A percentile compares a stretch with the other conserved stretches of the same genome.
phyloP scores from a whole-genome alignment of 2,329 filamentous ascomycete species.

The Epichloe baconii region DNA sequence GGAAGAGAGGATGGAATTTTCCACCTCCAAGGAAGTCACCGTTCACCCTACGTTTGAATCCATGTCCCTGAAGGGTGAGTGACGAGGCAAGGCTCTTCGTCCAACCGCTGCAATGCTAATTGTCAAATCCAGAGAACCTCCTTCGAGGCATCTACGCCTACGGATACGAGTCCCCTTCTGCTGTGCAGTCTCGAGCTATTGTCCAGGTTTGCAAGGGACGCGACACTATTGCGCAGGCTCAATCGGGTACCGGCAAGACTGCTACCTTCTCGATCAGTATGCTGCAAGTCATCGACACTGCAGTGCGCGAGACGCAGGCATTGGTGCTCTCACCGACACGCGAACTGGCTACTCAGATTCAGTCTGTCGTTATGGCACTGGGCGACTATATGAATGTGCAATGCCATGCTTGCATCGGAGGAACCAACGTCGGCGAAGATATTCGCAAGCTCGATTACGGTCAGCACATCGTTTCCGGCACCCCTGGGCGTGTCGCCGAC shows the following conservation, averaged over 20 bases:
- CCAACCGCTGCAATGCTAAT: background rate
- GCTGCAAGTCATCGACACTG: slow-evolving; percentile 89
- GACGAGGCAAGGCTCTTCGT: background rate
- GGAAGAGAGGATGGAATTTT: slow-evolving; percentile 96
- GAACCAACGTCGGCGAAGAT: slow-evolving; percentile 94
- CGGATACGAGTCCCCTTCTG: slow-evolving; percentile 94
- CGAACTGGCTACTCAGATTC: slow-evolving; percentile 94
- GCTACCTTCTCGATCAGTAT: slow-evolving; percentile 95
- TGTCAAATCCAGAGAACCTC: slow-evolving; percentile 55
- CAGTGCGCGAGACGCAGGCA: slow-evolving; percentile 83
- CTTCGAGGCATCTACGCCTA: slow-evolving; percentile 97
- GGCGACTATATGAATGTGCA: slow-evolving; percentile 99
- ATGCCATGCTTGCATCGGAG: slow-evolving; percentile 96
- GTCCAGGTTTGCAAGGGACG: slow-evolving; percentile 98
- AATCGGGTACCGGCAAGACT: slow-evolving; percentile 94
- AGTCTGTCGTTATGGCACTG: slow-evolving; percentile 98
- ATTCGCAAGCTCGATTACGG: slow-evolving; percentile 96
- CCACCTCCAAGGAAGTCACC: slow-evolving; percentile 93
- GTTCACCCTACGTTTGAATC: slow-evolving; percentile 89
- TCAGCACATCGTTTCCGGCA: slow-evolving; percentile 94
- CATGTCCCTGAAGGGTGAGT: slow-evolving; percentile 77
- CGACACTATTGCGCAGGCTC: slow-evolving; percentile 95
- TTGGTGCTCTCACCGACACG: slow-evolving; percentile 91
- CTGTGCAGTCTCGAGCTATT: slow-evolving; percentile 94
- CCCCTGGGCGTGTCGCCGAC: slow-evolving; percentile 76